Base-by-base conservation (phyloP, 208 protist genomes). In the Acanthamoeba sp. region DNA sequence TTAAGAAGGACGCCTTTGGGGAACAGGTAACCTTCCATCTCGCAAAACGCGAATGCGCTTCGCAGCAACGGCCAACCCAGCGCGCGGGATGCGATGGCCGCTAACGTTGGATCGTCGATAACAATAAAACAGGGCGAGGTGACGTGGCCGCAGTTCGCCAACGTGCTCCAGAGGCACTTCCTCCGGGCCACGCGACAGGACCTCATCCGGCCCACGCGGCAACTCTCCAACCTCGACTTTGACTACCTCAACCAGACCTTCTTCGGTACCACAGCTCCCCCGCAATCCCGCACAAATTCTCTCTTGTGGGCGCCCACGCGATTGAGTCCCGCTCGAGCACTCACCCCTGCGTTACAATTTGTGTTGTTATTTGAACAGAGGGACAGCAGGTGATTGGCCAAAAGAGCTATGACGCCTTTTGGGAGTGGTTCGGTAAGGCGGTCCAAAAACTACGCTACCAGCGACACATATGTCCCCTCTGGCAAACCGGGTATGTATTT, bases 1-100 rank as follows among this genome's bases (percentile, higher is more conserved):
- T 96, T 4, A 96, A 96, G 34, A 95, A 95, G 24, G 95, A 96
- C 40, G 90, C 94, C 50, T 96, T 96, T 78, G 94, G 94, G n/a
- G 90, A 95, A 40, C 93, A 96, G 66, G 73, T 95, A 38, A 32
- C 52, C n/a, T 32, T 52, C 29, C 71, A 24, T 24, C 24, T 66
- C 24, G 20, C 59, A n/a, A 24, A 24, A 66, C 59, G 20, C 24
- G 59, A n/a, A 20, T 24, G 20, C 20, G 24, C 59, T 66, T 24
- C 20, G 59, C 24, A n/a, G 59, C 24, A 24, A 66, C 20, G 36
- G 2, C 57, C 29, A 34, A 71, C 22, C n/a, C n/a, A n/a, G n/a
- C n/a, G n/a, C n/a, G n/a, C n/a, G n/a, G n/a, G n/a, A n/a, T n/a
- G n/a, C n/a, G n/a, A n/a, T n/a, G n/a, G n/a, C n/a, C n/a, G n/a